Evolutionary conservation across 371 early-diverging fungal genomes (phyloP).

Genomic region (Saksenaea vasiformis): DNA sequence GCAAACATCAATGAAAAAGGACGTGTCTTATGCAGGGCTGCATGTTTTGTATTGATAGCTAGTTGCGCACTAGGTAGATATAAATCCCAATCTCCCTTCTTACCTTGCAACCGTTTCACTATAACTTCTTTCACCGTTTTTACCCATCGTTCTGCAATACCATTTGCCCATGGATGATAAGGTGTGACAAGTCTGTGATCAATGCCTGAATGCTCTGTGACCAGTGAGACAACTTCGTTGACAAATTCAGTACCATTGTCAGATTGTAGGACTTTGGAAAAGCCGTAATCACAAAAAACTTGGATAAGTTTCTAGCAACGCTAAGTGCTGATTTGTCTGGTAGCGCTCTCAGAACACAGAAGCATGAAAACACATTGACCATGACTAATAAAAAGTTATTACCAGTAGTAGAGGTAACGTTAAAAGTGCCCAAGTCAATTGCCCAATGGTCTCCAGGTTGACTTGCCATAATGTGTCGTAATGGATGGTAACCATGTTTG

Average conservation of each 20-base stretch:
- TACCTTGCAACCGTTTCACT: constrained; percentile 12
- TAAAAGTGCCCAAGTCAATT: constrained; percentile 27
- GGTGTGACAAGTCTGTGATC: constrained; percentile 19
- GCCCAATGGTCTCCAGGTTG: constrained; percentile 24
- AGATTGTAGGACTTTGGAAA: constrained; percentile 20
- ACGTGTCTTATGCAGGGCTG: not conserved
- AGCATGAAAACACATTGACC: constrained; percentile 22
- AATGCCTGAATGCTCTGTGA: constrained; percentile 11
- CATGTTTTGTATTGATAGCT: constrained; percentile 1
- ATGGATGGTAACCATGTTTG: constrained; percentile 21
- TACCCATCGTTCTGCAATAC: constrained; percentile 22
- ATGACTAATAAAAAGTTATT: constrained; percentile 20
- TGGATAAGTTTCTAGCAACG: constrained; percentile 11
- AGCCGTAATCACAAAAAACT: constrained; percentile 22
- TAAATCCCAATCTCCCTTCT: constrained; percentile 20
- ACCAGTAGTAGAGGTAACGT: constrained; percentile 7
- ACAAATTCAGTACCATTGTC: constrained; percentile 31
- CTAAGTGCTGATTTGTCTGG: constrained; percentile 15
- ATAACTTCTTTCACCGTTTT: constrained; percentile 11
- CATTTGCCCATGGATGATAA: constrained; percentile 31
- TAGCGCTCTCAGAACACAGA: constrained; percentile 17
- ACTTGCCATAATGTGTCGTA: constrained; percentile 15
- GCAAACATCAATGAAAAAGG: constrained; percentile 22
- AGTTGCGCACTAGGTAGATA: constrained; percentile 23
- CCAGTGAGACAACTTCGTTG: constrained; percentile 1